Base-by-base conservation (phyloP, 306 rosid genomes). In the Ceratonia siliqua region DNA sequence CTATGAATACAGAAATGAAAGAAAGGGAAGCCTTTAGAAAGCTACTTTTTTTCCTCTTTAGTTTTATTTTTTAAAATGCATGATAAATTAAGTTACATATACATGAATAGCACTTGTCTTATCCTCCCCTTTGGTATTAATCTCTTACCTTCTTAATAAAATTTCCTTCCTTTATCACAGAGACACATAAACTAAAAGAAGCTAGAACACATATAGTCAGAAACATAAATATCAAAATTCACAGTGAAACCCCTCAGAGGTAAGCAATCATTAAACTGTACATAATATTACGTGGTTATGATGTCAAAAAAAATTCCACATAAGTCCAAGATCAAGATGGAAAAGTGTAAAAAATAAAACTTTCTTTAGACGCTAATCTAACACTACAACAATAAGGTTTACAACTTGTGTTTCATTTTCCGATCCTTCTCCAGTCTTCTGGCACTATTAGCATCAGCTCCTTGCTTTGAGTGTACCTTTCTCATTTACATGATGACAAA, bases 401-500 rank as follows among this genome's bases (percentile, higher is more conserved):
- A 35, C 35, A 32, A 59, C 11, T 39, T 54, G 46, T 20, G 22
- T 46, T 48, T 53, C 49, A 21, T 62, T 33, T 52, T 39, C 21
- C 11, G 55, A 53, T 70, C 53, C 72, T 2, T 25, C 78, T 80
- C 41, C 58, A 53, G 56, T 69, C 42, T 17, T 62, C 48, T 6
- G 32, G 53, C 56, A 14, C 56, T 8, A 58, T 15, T 24, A 66
- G 64, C 24, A 66, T 53, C 22, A 43, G 39, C 9, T 30, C 18
- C 1, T 30, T 38, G 21, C 41, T 75, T 36, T 35, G 33, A 66
- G 67, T n/a, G 45, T 41, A 14, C 72, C 77, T 70, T 76, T 57
- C 63, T 75, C 57, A 74, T 58, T 35, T 41, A 70, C 68, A 61
- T 13, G 24, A 65, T 28, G 42, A 18, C 39, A 76, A 68, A 71